A percentile compares a stretch with the other conserved stretches of the same genome.
These are phyloP conservation scores for Daldinia loculata DNA, from an alignment of 495 filamentous ascomycete species.

Conservation along the genomic window DNA sequence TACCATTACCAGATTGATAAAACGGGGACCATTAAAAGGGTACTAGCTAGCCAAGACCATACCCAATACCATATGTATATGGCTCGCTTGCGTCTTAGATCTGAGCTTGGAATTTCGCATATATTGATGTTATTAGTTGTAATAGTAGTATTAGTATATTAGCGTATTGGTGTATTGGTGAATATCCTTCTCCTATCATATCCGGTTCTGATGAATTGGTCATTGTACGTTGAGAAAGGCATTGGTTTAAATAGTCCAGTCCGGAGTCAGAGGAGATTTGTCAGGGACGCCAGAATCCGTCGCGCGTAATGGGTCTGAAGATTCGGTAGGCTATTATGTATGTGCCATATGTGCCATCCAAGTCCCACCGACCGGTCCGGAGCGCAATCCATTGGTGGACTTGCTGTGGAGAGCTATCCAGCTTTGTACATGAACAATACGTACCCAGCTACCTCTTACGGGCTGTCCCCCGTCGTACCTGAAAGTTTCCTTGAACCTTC, in stretches of 20 bases:
- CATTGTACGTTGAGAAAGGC: slow-evolving; percentile 1
- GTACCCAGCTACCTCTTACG: slow-evolving; percentile 34
- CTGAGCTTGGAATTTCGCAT: background rate
- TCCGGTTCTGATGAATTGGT: background rate
- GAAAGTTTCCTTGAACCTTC: slow-evolving; percentile 33
- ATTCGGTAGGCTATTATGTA: slow-evolving; percentile 31
- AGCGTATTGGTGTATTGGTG: background rate
- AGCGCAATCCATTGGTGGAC: slow-evolving; percentile 33
- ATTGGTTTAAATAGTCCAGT: slow-evolving; percentile 1
- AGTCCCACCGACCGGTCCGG: slow-evolving; percentile 33
- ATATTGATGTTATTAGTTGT: background rate
- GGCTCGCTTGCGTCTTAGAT: background rate
- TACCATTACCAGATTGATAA: slow-evolving; percentile 27
- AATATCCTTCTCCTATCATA: background rate
- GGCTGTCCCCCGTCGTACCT: slow-evolving; percentile 36
- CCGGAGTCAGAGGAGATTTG: slow-evolving; percentile 17
- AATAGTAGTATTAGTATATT: background rate
- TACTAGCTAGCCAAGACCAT: slow-evolving; percentile 33
- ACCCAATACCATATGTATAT: slow-evolving; percentile 1
- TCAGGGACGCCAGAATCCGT: slow-evolving; percentile 25
- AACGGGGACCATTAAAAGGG: slow-evolving; percentile 23
- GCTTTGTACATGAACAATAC: slow-evolving; percentile 33
- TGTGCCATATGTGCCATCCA: slow-evolving; percentile 8
- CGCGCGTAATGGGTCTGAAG: slow-evolving; percentile 22
- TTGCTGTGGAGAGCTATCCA: slow-evolving; percentile 30